phyloP scores from a whole-genome alignment of 1,139 yeast genomes.

The Kodamaea ohmeri region DNA sequence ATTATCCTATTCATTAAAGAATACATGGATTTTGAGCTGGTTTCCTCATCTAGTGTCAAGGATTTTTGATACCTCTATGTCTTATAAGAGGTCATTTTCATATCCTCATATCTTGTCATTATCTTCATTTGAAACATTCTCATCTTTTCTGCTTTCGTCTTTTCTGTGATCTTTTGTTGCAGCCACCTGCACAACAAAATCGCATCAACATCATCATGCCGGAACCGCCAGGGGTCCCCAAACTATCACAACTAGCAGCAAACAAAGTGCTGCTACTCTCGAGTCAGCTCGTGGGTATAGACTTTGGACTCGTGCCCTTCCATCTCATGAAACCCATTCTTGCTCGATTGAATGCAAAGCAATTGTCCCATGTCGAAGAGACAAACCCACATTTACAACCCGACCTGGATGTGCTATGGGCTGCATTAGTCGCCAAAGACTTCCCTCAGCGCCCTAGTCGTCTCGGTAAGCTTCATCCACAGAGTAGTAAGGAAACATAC shows the following conservation, averaged over 20 bases:
- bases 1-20: too few relatives aligned
- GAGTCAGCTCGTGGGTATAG: conserved; percentile 35
- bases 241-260: conserved; percentile 18
- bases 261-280: conserved; percentile 20
- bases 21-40: too few relatives aligned
- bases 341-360: conserved; percentile 44
- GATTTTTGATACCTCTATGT: too few relatives aligned
- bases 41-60: too few relatives aligned
- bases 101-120: too few relatives aligned
- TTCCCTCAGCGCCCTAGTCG: conserved; percentile 40
- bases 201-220: conserved; percentile 1
- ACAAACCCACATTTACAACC: conserved; percentile 44
- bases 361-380: conserved; percentile 43
- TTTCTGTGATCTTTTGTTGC: too few relatives aligned
- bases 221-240: conserved; percentile 9
- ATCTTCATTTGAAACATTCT: too few relatives aligned
- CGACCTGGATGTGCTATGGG: conserved; percentile 55
- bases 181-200: too few relatives aligned
- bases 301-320: conserved; percentile 50
- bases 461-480: conserved; percentile 6
- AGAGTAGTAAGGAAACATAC: conserved; percentile 37
- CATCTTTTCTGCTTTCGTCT: too few relatives aligned
- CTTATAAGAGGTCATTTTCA: too few relatives aligned
- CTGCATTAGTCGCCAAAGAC: conserved; percentile 40
- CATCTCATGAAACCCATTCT: conserved; percentile 46